A percentile compares a stretch with the other conserved stretches of the same genome.
Evolutionary conservation across 441 rosid species (phyloP).

Genomic region (Melianthus villosus): DNA sequence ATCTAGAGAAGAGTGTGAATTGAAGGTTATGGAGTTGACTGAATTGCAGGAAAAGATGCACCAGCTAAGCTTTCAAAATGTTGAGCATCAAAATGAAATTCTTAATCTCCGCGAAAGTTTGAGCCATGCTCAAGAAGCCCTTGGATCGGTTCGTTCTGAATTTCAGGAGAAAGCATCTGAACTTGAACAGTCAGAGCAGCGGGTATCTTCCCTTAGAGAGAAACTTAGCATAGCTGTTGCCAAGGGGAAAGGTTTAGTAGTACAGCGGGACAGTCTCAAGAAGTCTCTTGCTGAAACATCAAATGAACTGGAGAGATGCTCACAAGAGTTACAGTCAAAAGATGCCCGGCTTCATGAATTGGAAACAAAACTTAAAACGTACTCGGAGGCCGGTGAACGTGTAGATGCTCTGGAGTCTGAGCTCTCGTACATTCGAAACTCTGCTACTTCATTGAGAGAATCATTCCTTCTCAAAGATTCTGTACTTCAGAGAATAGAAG

Average conservation of each 20-base stretch:
- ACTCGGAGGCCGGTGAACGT: conserved; percentile 88
- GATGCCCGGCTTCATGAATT: conserved; percentile 57
- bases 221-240: conserved; percentile 96
- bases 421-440: conserved; percentile 95
- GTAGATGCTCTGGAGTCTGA: conserved; percentile 96
- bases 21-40: conserved; percentile 32
- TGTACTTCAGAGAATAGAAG: conserved; percentile 88
- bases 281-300: conserved; percentile 64
- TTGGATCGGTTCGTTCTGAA: conserved; percentile 30
- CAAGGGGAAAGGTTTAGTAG: conserved; percentile 90
- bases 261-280: conserved; percentile 76
- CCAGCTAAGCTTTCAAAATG: conserved; percentile 28
- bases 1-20: conserved; percentile 30
- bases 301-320: conserved; percentile 64
- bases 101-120: conserved; percentile 38
- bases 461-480: conserved; percentile 98
- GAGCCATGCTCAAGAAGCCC: conserved; percentile 44
- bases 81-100: conserved; percentile 54
- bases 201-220: conserved; percentile 73
- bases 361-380: conserved; percentile 61
- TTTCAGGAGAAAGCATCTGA: conserved; percentile 52
- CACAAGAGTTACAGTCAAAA: conserved; percentile 67
- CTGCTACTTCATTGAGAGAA: conserved; percentile 93
- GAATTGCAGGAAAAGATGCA: conserved; percentile 37
- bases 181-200: conserved; percentile 81